phyloP scores from a whole-genome alignment of 148 eudicot species.

The Silene uniflora region DNA sequence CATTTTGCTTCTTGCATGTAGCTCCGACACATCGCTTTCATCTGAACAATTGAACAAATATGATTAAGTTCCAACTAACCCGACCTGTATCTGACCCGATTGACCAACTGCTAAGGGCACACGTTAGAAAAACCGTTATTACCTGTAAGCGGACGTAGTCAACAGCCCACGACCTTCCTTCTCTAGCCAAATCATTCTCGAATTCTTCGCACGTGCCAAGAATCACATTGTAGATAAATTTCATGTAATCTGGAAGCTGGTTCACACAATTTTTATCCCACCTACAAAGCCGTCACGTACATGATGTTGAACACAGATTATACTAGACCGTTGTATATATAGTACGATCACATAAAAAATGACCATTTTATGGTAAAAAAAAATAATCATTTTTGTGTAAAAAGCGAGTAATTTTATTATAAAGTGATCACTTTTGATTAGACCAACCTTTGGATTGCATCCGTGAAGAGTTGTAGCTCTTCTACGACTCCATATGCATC shows the following conservation, averaged over 20 bases:
- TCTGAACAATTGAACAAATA: constrained; percentile 8
- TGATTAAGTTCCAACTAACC: background rate
- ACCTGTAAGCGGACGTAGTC: background rate
- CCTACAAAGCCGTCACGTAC: constrained; percentile 11
- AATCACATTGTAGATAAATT: constrained; percentile 19
- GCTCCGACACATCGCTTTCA: constrained; percentile 14
- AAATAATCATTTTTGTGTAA: no score
- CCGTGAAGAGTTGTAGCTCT: constrained; percentile 33
- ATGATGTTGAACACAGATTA: no score
- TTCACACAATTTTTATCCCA: constrained; percentile 32
- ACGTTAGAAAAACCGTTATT: no score
- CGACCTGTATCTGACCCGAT: no score
- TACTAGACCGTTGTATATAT: no score
- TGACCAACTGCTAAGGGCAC: no score
- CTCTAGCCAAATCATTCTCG: constrained; percentile 22
- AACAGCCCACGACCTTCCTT: constrained; percentile 27
- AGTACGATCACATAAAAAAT: no score
- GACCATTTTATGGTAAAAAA: no score
- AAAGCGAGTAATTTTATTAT: no score
- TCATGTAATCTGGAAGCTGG: constrained; percentile 38
- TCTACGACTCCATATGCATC: constrained; percentile 32
- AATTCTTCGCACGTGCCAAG: constrained; percentile 27
- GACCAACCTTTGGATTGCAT: constrained; percentile 38
- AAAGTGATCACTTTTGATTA: no score
- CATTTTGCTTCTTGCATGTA: constrained; percentile 32